Percentiles rank a stretch among this genome's conserved stretches.
These are phyloP conservation scores for Penicillium corylophilum DNA, from an alignment of 2,329 filamentous ascomycete genomes.

Conservation along the genomic window DNA sequence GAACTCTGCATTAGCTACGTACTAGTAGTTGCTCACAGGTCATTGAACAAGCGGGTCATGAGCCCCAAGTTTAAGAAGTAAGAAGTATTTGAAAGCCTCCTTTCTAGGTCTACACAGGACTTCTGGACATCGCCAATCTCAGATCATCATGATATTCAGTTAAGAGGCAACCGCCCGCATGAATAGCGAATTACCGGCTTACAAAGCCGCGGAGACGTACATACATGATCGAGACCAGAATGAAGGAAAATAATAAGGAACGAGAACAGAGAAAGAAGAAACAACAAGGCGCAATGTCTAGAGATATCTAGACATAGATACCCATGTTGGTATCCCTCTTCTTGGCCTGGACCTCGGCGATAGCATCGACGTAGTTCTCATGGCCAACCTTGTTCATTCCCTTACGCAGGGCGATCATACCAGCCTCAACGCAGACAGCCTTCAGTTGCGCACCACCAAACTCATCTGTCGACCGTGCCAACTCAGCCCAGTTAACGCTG, in stretches of 20 bases:
- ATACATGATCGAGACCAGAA: slow-evolving; percentile 20
- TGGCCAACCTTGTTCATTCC: slow-evolving; percentile 96
- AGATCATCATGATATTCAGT: slow-evolving; percentile 17
- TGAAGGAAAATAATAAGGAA: slow-evolving; percentile 8
- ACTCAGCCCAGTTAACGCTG: slow-evolving; percentile 89
- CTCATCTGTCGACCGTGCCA: slow-evolving; percentile 95
- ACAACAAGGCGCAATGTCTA: neutral
- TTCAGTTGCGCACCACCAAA: slow-evolving; percentile 98
- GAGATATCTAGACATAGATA: slow-evolving; percentile 40
- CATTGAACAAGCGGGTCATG: no score
- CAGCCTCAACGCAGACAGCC: slow-evolving; percentile 96
- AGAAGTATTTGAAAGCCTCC: neutral
- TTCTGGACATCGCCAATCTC: slow-evolving; percentile 2
- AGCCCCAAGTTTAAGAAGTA: no score
- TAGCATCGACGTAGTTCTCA: slow-evolving; percentile 98
- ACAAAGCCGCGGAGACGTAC: slow-evolving; percentile 16
- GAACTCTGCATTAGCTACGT: no score
- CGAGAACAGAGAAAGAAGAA: slow-evolving; percentile 12
- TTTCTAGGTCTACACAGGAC: neutral
- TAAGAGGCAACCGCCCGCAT: slow-evolving; percentile 14
- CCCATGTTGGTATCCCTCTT: slow-evolving; percentile 74
- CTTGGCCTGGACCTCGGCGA: slow-evolving; percentile 83
- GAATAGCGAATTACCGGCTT: slow-evolving; percentile 21
- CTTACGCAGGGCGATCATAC: slow-evolving; percentile 95
- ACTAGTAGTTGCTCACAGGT: no score